Evolutionary conservation across 768 basidiomycete species (phyloP), one percentile per base, ranked within the genome.

Genomic region (Trametes meyenii): DNA sequence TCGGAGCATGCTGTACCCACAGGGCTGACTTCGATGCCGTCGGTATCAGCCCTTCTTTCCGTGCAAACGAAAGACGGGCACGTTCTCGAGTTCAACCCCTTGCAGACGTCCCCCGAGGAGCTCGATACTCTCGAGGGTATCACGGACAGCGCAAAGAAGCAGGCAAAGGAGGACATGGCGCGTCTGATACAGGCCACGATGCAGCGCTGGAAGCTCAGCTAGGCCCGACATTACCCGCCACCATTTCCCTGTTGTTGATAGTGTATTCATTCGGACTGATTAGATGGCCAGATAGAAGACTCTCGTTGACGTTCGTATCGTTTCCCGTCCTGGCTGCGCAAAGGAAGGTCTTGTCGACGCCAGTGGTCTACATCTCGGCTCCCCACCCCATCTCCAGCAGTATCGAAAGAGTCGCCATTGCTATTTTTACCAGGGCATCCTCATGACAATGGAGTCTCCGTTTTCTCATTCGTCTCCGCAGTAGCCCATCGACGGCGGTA

Each of bases 41-140:
- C 80, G 76, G 16, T 77, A 67, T 61, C 81, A 73, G 88, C 87
- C 2, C 74, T 90, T 35, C 85, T 92, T 13, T 85, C 88, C 1
- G 87, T 94, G n/a, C 86, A 90, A 5, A 92, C 87, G 0, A 84
- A 81, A 42, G 91, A 94, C 66, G 94, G 94, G 0, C 85, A 89
- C 66, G 73, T 89, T n/a, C 79, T 96, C 24, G 87, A 88, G 71
- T 94, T 96, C 68, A 89, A 96, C 66, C 93, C 94, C 10, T 76
- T 96, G 44, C 79, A 81, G 60, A 86, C 89, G 14, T 86, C 88
- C 2, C 87, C 92, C 1, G 79, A 81, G 2, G 80, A 89, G 50
- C 75, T 96, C 33, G 89, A 93, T 67, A 85, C 83, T 35, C 78
- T 92, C 8, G 87, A 90, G 55, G 90, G 90, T 5, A 89, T 94